Percentiles rank a stretch among this genome's conserved stretches.
Evolutionary conservation across 2,329 filamentous ascomycete genomes (phyloP).

Genomic region (Lasiodiplodia sp.): DNA sequence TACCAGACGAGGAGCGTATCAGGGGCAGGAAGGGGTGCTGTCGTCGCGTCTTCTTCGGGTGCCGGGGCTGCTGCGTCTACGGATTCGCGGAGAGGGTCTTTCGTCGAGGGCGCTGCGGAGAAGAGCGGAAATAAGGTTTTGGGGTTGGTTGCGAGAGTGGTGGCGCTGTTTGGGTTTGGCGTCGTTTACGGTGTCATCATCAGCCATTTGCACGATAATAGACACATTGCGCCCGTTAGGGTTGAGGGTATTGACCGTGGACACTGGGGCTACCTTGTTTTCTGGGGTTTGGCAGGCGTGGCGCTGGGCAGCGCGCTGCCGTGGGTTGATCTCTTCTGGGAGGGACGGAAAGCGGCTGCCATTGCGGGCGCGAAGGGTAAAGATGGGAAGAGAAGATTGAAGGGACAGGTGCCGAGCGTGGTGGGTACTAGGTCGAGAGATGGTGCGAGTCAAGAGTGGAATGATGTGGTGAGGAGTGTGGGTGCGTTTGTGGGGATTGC

Average conservation of each 20-base stretch:
- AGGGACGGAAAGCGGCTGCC: constrained; percentile 50
- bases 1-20: neutral
- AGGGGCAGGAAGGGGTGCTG: neutral
- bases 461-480: constrained; percentile 71
- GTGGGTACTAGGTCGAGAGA: constrained; percentile 42
- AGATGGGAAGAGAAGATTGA: constrained; percentile 28
- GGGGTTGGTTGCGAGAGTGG: constrained; percentile 26
- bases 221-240: constrained; percentile 68
- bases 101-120: neutral
- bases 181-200: constrained; percentile 84
- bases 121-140: neutral
- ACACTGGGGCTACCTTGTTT: constrained; percentile 72
- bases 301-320: constrained; percentile 80
- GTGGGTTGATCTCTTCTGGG: constrained; percentile 81
- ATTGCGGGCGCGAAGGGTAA: neutral
- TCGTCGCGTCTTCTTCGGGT: neutral
- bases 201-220: constrained; percentile 76
- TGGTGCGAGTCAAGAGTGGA: constrained; percentile 70
- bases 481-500: constrained; percentile 77
- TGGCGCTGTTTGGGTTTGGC: constrained; percentile 78
- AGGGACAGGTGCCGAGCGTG: constrained; percentile 12
- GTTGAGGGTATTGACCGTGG: constrained; percentile 63
- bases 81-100: neutral
- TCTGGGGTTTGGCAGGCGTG: constrained; percentile 85
- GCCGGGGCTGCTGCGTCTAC: neutral